Base-by-base conservation (phyloP, 2,329 filamentous ascomycete species). In the Tympanopsis confertula region DNA sequence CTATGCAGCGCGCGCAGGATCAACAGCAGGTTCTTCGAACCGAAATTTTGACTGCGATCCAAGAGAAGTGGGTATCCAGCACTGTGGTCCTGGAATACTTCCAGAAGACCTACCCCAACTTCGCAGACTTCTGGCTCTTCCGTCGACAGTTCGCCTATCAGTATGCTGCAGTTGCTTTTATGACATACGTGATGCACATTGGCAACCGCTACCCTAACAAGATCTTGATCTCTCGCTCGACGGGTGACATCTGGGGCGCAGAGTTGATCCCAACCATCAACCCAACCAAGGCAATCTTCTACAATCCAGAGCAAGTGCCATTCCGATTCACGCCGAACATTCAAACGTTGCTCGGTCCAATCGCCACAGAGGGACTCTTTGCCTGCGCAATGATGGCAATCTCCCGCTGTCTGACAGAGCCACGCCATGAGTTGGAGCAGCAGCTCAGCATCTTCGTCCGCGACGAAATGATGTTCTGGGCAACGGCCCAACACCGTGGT, bases 141-240 rank as follows among this genome's bases (percentile, higher is more conserved):
- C 84, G 91, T 41, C 81, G 88, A 41, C 88, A 94, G 47, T 94
- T 98, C 63, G 84, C 86, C 17, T 95, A 96, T 66, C 91, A 98
- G 61, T 80, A 94, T 43, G 89, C 91, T 15, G 78, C 88, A 2
- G 72, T 96, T 45, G 94, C 91, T 1, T 98, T 98, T 64, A 94
- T 98, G 83, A 96, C 91, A 3, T 98, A 96, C 55, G 82, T 95
- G 41, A 82, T 99, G 65, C 89, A 89, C 63, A 96, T 98, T 78
- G 86, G 89, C 55, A 86, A 86, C 56, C 84, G 91, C 20, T 94
- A 91, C 58, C 93, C 91, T 4, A 86, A 88, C 59, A 98, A 98
- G 69, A 82, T 96, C 58, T 82, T 84, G 60, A 93, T 98, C 51
- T 82, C 86, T 10, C 81, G 87, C 18, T 74, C 75, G 20, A 87